A percentile compares a stretch with the other conserved stretches of the same genome.
These are phyloP conservation scores for Arachis stenosperma DNA, from an alignment of 306 rosid species.

Conservation along the genomic window DNA sequence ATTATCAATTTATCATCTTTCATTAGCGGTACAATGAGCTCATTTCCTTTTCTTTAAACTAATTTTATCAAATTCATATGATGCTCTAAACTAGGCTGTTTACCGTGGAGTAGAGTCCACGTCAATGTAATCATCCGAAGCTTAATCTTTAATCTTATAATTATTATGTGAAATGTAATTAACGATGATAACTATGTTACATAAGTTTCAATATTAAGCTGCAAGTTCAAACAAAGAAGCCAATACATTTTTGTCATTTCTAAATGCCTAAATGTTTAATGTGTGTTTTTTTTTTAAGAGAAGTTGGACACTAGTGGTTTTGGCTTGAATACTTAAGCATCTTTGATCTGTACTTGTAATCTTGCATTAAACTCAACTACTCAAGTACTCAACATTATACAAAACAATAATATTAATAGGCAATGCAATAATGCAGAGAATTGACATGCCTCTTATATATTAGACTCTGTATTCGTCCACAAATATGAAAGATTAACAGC, in stretches of 20 bases:
- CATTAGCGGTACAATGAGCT: too few relatives aligned
- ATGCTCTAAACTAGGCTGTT: neutral
- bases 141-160: neutral
- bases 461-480: slow-evolving; percentile 38
- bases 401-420: neutral
- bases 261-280: slow-evolving; percentile 6
- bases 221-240: neutral
- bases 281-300: slow-evolving; percentile 37
- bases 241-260: neutral
- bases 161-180: neutral
- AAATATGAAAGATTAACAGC: slow-evolving; percentile 41
- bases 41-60: too few relatives aligned
- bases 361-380: neutral
- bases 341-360: neutral
- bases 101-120: neutral
- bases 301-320: slow-evolving; percentile 19
- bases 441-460: neutral
- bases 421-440: slow-evolving; percentile 9
- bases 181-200: slow-evolving; percentile 1
- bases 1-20: too few relatives aligned
- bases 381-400: neutral
- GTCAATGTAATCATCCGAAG: neutral
- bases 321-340: slow-evolving; percentile 19
- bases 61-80: too few relatives aligned
- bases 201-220: neutral